Conservation (phyloP, 1,284 basidiomycete genomes). For the Pseudozyma thailandica region DNA sequence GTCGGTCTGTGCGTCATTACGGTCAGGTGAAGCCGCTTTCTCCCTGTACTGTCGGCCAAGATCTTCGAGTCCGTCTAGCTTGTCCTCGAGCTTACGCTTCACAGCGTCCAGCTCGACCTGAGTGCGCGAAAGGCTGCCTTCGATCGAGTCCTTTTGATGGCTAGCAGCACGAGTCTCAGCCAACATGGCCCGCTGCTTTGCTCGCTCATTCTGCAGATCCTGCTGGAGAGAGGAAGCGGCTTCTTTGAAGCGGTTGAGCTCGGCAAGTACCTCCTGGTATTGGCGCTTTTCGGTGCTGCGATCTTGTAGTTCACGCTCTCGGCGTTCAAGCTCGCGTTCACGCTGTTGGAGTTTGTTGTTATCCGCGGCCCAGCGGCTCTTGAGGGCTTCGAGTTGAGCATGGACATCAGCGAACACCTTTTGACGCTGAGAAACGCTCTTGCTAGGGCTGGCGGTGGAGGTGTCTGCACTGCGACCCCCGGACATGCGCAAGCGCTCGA, state of each 20-base stretch:
- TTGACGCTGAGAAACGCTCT: conserved; percentile 37
- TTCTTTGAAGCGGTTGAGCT: conserved; percentile 40
- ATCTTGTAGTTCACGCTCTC: conserved; percentile 41
- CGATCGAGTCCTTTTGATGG: conserved; percentile 40
- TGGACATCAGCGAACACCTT: conserved; percentile 44
- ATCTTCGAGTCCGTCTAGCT: conserved; percentile 41
- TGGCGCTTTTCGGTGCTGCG: conserved; percentile 41
- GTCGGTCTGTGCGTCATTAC: conserved; percentile 27
- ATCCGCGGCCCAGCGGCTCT: conserved; percentile 48
- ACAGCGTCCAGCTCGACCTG: conserved; percentile 38
- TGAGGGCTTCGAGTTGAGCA: conserved; percentile 51
- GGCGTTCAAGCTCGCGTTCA: conserved; percentile 39
- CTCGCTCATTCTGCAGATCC: conserved; percentile 36
- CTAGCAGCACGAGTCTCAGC: conserved; percentile 25
- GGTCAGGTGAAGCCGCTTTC: conserved; percentile 15
- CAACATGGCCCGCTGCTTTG: conserved; percentile 33
- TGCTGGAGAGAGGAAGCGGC: conserved; percentile 40
- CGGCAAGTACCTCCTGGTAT: conserved; percentile 33
- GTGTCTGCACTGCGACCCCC: conserved; percentile 21
- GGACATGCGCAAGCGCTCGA: conserved; percentile 28
- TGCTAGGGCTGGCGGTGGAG: conserved; percentile 21
- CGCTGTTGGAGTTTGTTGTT: conserved; percentile 39
- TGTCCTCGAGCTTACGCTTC: conserved; percentile 45
- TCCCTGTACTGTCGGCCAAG: conserved; percentile 32
- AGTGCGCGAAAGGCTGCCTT: conserved; percentile 33